Conservation (phyloP, 768 basidiomycete genomes). For the Tephrocybe sp. region DNA sequence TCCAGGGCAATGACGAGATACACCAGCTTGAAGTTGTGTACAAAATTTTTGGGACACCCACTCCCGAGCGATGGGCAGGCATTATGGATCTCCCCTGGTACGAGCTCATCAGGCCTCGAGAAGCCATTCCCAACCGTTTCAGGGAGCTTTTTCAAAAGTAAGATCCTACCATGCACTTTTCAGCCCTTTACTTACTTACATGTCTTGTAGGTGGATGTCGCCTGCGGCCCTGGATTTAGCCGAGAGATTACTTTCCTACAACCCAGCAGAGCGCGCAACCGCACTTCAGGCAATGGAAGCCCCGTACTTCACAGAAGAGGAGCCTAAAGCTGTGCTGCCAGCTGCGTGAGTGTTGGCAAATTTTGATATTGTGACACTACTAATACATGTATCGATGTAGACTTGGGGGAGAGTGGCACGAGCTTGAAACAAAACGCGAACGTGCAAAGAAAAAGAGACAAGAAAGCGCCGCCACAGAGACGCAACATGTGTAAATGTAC, state of each 20-base stretch:
- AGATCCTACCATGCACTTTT: slow-evolving; percentile 16
- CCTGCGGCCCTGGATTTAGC: slow-evolving; percentile 87
- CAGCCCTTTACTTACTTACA: not conserved
- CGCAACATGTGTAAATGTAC: slow-evolving; percentile 26
- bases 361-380: slow-evolving; percentile 5
- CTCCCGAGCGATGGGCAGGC: slow-evolving; percentile 77
- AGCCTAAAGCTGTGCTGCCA: slow-evolving; percentile 72
- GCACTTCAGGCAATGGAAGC: slow-evolving; percentile 80
- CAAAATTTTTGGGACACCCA: slow-evolving; percentile 88
- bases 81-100: slow-evolving; percentile 92
- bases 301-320: slow-evolving; percentile 83
- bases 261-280: slow-evolving; percentile 74
- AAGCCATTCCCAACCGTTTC: slow-evolving; percentile 72
- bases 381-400: slow-evolving; percentile 37
- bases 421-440: slow-evolving; percentile 93
- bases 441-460: slow-evolving; percentile 78
- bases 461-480: slow-evolving; percentile 41
- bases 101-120: slow-evolving; percentile 93
- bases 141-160: slow-evolving; percentile 86
- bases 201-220: slow-evolving; percentile 72
- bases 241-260: slow-evolving; percentile 74
- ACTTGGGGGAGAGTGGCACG: slow-evolving; percentile 96
- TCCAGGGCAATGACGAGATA: slow-evolving; percentile 98
- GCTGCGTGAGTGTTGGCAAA: slow-evolving; percentile 59
- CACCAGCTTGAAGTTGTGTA: slow-evolving; percentile 95